phyloP scores from a whole-genome alignment of 805 yeast genomes.

The Maudiozyma barnettii region DNA sequence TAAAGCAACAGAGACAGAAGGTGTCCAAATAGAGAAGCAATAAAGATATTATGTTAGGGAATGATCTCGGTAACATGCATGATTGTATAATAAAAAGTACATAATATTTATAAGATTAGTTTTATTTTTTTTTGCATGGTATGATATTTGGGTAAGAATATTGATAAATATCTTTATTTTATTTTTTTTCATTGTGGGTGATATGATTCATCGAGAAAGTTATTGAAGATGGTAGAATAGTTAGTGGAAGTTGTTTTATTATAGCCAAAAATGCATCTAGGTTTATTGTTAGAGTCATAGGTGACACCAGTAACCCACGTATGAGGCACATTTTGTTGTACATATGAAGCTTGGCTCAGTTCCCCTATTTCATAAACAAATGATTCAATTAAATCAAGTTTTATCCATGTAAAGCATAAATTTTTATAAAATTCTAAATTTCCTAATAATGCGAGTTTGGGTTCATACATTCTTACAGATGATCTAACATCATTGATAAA shows the following conservation, averaged over 20 bases:
- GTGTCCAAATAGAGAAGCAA: background rate
- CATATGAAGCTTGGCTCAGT: slow-evolving; percentile 41
- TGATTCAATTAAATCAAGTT: slow-evolving; percentile 30
- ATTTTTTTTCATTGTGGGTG: background rate
- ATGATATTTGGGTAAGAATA: background rate
- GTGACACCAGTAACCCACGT: slow-evolving; percentile 43
- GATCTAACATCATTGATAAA: slow-evolving; percentile 38
- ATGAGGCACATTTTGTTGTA: slow-evolving; percentile 18
- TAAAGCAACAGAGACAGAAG: background rate
- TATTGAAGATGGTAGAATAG: slow-evolving; percentile 4
- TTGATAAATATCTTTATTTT: background rate
- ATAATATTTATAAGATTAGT: background rate
- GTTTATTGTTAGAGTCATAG: slow-evolving; percentile 41
- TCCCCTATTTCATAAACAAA: slow-evolving; percentile 77
- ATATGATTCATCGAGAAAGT: slow-evolving; percentile 5
- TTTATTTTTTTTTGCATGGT: background rate
- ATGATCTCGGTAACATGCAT: too few relatives aligned
- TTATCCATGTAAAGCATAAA: slow-evolving; percentile 39
- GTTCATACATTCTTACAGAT: slow-evolving; percentile 70
- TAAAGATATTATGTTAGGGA: background rate
- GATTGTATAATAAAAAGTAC: too few relatives aligned
- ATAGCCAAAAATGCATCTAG: slow-evolving; percentile 63
- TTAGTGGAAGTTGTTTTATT: slow-evolving; percentile 12
- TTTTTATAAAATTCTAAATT: slow-evolving; percentile 59
- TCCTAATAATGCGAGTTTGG: slow-evolving; percentile 70